Base-by-base conservation (phyloP, 1,284 basidiomycete genomes). In the Phellopilus nigrolimitatus region DNA sequence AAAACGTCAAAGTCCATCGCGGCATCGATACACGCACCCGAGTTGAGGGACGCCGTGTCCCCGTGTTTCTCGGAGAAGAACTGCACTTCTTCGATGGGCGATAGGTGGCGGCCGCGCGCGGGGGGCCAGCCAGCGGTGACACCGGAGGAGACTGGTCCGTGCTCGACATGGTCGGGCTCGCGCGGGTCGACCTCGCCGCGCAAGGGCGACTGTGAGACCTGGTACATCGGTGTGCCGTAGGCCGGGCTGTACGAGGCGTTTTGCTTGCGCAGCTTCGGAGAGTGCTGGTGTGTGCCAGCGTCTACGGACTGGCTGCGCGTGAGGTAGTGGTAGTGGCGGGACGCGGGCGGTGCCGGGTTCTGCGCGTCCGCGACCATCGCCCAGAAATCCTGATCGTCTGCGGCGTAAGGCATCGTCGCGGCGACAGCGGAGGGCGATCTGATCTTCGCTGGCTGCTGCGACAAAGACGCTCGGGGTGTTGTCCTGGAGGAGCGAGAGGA, bases 291-390 rank as follows among this genome's bases (percentile, higher is more conserved):
- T n/a, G 42, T 22, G 10, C 37, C 48, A 1, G 48, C 49, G 21
- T 34, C 45, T n/a, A 33, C 40, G 24, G 54, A 56, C 22, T 56
- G 54, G 36, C 54, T 56, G 19, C 54, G 54, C 17, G 54, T 56
- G 27, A 56, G 22, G 34, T 56, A 56, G 33, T 56, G 54, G 40
- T 52, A 42, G n/a, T 27, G 45, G 21, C 42, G 39, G n/a, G 25
- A 25, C 3, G 24, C 41, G 19, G 44, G 34, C 5, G 49, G 22
- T 5, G 45, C n/a, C 19, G 15, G 12, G 24, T 30, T 39, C 39
- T 49, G 34, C 10, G 36, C 37, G 17, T 39, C 53, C 10, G 33
- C 37, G 4, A 50, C 44, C 31, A 43, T 42, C 36, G 10, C 41
- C 36, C 48, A 42, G 42, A 55, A 36, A 4, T 47, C 48, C 15